Evolutionary conservation across 2,329 filamentous ascomycete species (phyloP).

Genomic region (Alternaria sp.): DNA sequence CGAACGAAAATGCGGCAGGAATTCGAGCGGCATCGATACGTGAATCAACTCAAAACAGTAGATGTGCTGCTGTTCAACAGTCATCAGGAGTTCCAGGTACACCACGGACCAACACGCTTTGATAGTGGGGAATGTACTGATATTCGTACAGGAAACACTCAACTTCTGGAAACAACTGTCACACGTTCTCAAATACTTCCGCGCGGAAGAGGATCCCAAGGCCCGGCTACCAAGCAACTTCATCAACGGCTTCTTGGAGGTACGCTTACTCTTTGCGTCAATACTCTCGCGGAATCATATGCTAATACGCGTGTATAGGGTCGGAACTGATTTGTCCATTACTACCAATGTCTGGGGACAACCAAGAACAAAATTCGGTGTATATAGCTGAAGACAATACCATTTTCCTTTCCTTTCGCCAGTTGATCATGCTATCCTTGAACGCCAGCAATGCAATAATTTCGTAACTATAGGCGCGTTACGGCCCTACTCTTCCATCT

Average conservation of each 20-base stretch:
- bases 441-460: constrained; percentile 44
- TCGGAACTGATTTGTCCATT: constrained; percentile 41
- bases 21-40: constrained; percentile 94
- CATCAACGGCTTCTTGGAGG: constrained; percentile 94
- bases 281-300: not conserved
- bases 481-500: constrained; percentile 32
- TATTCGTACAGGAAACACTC: constrained; percentile 78
- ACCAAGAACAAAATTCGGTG: constrained; percentile 30
- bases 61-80: constrained; percentile 92
- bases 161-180: constrained; percentile 99
- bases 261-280: constrained; percentile 52
- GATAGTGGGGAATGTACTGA: not conserved
- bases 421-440: constrained; percentile 19
- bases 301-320: constrained; percentile 36
- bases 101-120: constrained; percentile 6
- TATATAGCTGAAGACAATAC: constrained; percentile 46
- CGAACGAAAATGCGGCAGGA: constrained; percentile 95
- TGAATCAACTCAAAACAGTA: constrained; percentile 84
- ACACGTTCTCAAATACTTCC: constrained; percentile 97
- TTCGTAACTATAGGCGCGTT: not conserved
- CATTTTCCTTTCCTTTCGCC: constrained; percentile 44
- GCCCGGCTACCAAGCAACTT: constrained; percentile 84
- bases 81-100: constrained; percentile 91
- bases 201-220: constrained; percentile 80
- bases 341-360: constrained; percentile 6